These are phyloP conservation scores for Sporothrix schenckii DNA, from an alignment of 2,329 filamentous ascomycete species.

Conservation along the genomic window DNA sequence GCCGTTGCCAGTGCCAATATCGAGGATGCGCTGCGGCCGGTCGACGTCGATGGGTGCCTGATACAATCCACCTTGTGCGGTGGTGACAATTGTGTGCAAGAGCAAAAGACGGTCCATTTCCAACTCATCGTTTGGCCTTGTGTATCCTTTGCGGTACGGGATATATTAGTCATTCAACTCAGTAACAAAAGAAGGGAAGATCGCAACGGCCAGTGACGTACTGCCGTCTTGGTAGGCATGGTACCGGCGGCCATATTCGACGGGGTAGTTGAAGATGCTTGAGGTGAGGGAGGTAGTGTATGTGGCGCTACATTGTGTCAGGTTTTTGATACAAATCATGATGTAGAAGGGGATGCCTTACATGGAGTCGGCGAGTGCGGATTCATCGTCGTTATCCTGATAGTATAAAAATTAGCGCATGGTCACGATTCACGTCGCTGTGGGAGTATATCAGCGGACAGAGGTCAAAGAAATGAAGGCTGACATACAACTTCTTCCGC, in stretches of 20 bases:
- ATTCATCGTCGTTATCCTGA: slow-evolving; percentile 30
- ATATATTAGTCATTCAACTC: not conserved
- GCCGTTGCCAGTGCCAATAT: slow-evolving; percentile 35
- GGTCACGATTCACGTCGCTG: not conserved
- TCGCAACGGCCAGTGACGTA: slow-evolving; percentile 3
- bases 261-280: slow-evolving; percentile 39
- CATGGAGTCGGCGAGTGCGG: slow-evolving; percentile 29
- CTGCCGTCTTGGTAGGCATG: slow-evolving; percentile 45
- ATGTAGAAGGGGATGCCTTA: not conserved
- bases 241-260: slow-evolving; percentile 46
- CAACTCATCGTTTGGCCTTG: slow-evolving; percentile 46
- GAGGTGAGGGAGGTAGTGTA: slow-evolving; percentile 41
- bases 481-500: slow-evolving; percentile 28
- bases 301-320: slow-evolving; percentile 13
- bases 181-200: not conserved
- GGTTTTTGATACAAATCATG: not conserved
- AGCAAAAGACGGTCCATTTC: slow-evolving; percentile 35
- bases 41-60: slow-evolving; percentile 30
- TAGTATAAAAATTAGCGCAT: not conserved
- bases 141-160: slow-evolving; percentile 37
- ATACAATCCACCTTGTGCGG: slow-evolving; percentile 27
- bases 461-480: not conserved
- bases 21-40: slow-evolving; percentile 30
- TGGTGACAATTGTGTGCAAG: slow-evolving; percentile 31
- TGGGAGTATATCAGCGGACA: not conserved